Conservation (phyloP, 768 basidiomycete genomes). For the Leccinum variicolor region DNA sequence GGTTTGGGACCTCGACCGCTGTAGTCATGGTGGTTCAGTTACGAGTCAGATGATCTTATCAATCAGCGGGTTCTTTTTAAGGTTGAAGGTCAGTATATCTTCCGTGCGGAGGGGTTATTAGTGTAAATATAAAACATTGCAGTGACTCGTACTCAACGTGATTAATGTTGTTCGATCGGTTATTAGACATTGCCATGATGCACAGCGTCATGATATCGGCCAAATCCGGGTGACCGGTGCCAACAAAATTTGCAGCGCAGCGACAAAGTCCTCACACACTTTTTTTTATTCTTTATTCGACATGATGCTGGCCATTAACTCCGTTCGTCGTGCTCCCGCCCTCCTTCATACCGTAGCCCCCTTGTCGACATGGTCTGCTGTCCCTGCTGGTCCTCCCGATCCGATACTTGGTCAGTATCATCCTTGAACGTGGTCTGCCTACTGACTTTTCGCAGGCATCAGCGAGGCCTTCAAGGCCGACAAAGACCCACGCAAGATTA, state of each 20-base stretch:
- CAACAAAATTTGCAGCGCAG: background rate
- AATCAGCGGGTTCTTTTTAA: slow-evolving; percentile 6
- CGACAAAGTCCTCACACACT: background rate
- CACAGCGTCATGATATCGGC: slow-evolving; percentile 5
- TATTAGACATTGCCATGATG: background rate
- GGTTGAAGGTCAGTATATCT: slow-evolving; percentile 17
- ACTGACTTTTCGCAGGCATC: slow-evolving; percentile 47
- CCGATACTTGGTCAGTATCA: slow-evolving; percentile 75
- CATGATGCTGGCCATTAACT: slow-evolving; percentile 39
- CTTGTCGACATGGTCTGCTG: slow-evolving; percentile 76
- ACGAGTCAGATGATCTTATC: slow-evolving; percentile 25
- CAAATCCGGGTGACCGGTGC: slow-evolving; percentile 11
- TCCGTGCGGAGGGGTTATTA: too few relatives aligned
- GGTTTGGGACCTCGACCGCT: background rate
- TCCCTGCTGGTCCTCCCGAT: slow-evolving; percentile 87
- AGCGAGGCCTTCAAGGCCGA: slow-evolving; percentile 97
- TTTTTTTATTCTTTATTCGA: background rate
- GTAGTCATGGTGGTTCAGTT: slow-evolving; percentile 15
- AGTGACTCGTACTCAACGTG: too few relatives aligned
- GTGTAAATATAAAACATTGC: too few relatives aligned
- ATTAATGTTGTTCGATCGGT: too few relatives aligned
- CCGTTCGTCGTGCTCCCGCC: slow-evolving; percentile 50
- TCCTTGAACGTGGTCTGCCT: background rate
- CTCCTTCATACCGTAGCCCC: slow-evolving; percentile 37
- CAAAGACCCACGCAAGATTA: slow-evolving; percentile 89